Conservation (phyloP, 441 rosid genomes). For the Populus hybrid region DNA sequence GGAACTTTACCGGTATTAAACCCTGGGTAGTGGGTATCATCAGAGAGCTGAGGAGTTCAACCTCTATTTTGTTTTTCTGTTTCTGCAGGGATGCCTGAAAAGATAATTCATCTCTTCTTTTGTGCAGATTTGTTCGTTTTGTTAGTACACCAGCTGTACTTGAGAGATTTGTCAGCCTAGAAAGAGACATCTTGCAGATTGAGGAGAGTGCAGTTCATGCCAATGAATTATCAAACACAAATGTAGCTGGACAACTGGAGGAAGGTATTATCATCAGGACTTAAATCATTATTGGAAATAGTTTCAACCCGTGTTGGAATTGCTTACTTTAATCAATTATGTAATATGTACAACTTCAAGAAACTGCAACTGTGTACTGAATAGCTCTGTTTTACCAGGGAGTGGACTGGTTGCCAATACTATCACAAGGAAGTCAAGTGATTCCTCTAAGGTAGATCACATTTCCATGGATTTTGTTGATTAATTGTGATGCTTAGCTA, state of each 20-base stretch:
- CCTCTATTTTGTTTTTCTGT: not conserved
- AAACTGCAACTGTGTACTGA: not conserved
- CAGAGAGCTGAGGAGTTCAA: not conserved
- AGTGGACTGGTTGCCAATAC: conserved; percentile 21
- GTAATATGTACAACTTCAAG: not conserved
- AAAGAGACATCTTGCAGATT: conserved; percentile 73
- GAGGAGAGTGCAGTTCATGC: conserved; percentile 62
- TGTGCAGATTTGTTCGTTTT: conserved; percentile 71
- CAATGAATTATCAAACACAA: conserved; percentile 37
- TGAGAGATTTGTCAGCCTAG: conserved; percentile 69
- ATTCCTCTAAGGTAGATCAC: conserved; percentile 45
- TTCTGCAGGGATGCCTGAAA: not conserved
- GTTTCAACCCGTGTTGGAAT: not conserved
- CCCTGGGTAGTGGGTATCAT: not conserved
- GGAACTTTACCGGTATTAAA: not conserved
- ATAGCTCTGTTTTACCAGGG: conserved; percentile 27
- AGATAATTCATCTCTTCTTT: not conserved
- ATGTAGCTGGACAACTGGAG: conserved; percentile 27
- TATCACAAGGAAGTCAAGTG: conserved; percentile 39
- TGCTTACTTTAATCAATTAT: not conserved
- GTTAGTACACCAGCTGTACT: conserved; percentile 85
- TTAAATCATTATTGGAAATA: not conserved
- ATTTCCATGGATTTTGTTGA: not conserved
- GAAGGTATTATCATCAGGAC: conserved; percentile 37
- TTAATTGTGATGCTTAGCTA: not conserved